Base-by-base conservation (phyloP, 2,329 filamentous ascomycete genomes). In the Venturia oleaginea region DNA sequence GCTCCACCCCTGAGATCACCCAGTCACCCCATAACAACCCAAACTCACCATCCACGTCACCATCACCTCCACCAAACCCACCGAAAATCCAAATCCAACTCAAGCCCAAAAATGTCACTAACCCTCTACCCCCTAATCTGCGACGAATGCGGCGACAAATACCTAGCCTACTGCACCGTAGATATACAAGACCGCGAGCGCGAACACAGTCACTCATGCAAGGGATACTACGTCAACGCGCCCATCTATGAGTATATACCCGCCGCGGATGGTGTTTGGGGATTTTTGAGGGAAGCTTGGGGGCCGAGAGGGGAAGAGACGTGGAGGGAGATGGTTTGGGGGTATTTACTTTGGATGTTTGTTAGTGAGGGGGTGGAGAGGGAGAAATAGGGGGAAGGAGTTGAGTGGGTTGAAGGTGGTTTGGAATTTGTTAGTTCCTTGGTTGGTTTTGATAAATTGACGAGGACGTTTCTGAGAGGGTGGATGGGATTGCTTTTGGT, bases 131-230 rank as follows among this genome's bases (percentile, higher is more conserved):
- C 24, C 7, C 22, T 51, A 6, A 22, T 51, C 22, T 51, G 46
- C 22, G 46, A 51, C 46, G 46, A 51, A 27, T 51, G 46, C 46
- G 46, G 46, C 46, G 46, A 51, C 46, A 27, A 51, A 51, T 51
- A 51, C 22, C 46, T 30, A 15, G 46, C 46, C 22, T 51, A 27
- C 22, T 51, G 46, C 22, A 51, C 46, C 22, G 46, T 51, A 11
- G 46, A 51, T 22, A 51, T 51, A 22, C 46, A 24, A 27, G 46
- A 51, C 15, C 46, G 46, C 2, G 46, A 51, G 22, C 46, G 46
- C 22, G 46, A 51, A 22, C 46, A 51, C 15, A 22, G 46, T 8
- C 46, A 51, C 15, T 13, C 22, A 6, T 51, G 46, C 46, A 51
- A 51, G 22, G 46, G 46, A 22, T 51, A 51, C 15, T 51, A 51